Evolutionary conservation across 176 grass and related monocot genomes (phyloP), one percentile per base, ranked within the genome.

Genomic region (Elaeis guineensis): DNA sequence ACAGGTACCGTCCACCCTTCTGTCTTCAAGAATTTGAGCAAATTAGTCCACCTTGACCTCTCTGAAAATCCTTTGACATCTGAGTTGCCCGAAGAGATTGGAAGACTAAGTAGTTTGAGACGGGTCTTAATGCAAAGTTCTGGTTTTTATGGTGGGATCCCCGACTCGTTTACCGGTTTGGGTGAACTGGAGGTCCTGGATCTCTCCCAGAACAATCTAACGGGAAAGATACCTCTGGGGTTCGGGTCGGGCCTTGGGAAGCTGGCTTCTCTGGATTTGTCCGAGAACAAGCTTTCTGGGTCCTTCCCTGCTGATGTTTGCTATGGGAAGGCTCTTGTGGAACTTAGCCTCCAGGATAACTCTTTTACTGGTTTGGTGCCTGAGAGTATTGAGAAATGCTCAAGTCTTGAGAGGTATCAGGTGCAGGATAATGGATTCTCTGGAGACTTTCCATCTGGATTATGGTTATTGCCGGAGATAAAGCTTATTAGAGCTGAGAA

Each of bases 401-500:
- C 32, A 12, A 80, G 79, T 55, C 80, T 88, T 12, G 70, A 78
- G 75, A 81, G 74, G 81, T 78, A 88, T 20, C 62, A 93, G 72
- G 83, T 88, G 22, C 84, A 93, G 25, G 77, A 71, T 55, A 94
- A 94, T 63, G 66, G 28, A 1, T 94, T 94, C 74, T 71, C 25
- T 24, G 80, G 80, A 0, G 80, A 82, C 60, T 48, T 93, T 21
- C 84, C 89, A 26, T 57, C 63, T 19, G 80, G 84, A 17, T 62
- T 94, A 4, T 94, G 89, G 89, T 81, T 71, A 23, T 69, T 94
- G 72, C 84, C 77, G 23, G 73, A 81, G 21, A 7, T 94, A 57
- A 73, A 68, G 72, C 55, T 94, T 3, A n/a, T 88, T 66, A 59
- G 80, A n/a, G 77, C 75, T 9, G 77, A 88, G 66, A 82, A 67